phyloP scores from a whole-genome alignment of 176 grass and related monocot species.

The Phyllostachys edulis region DNA sequence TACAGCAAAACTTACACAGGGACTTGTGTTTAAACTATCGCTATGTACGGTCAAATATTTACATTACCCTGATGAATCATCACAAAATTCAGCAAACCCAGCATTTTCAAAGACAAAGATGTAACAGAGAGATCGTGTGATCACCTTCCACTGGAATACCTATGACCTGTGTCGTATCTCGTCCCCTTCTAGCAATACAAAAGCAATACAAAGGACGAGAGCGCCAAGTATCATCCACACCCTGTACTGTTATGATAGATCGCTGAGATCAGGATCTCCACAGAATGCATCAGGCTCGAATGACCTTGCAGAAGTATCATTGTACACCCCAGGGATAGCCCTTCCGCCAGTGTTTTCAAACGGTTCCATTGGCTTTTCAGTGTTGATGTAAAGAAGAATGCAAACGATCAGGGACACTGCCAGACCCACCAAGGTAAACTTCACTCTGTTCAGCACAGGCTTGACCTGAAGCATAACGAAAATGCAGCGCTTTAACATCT shows the following conservation, averaged over 20 bases:
- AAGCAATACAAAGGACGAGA: conserved; percentile 11
- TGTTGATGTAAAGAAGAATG: conserved; percentile 69
- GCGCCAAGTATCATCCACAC: neutral
- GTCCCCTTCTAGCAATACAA: neutral
- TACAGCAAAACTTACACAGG: neutral
- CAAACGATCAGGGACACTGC: conserved; percentile 72
- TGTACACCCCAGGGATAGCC: conserved; percentile 65
- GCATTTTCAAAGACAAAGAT: neutral
- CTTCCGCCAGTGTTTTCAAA: conserved; percentile 39
- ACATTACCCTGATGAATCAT: conserved; percentile 1
- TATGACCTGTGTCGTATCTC: neutral
- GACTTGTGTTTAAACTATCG: neutral
- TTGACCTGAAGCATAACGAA: conserved; percentile 64
- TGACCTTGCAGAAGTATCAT: conserved; percentile 65
- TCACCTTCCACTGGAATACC: neutral
- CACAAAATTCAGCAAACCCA: neutral
- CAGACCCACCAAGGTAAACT: conserved; percentile 78
- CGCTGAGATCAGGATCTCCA: conserved; percentile 55
- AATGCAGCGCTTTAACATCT: neutral
- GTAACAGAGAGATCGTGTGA: neutral
- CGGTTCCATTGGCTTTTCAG: conserved; percentile 45
- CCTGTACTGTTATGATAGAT: conserved; percentile 35
- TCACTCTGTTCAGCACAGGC: conserved; percentile 87
- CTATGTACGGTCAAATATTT: conserved; percentile 30
- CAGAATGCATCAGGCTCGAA: conserved; percentile 93